Evolutionary conservation across 441 rosid genomes (phyloP), one percentile per base, ranked within the genome.

Genomic region (Adansonia rubrostipa): DNA sequence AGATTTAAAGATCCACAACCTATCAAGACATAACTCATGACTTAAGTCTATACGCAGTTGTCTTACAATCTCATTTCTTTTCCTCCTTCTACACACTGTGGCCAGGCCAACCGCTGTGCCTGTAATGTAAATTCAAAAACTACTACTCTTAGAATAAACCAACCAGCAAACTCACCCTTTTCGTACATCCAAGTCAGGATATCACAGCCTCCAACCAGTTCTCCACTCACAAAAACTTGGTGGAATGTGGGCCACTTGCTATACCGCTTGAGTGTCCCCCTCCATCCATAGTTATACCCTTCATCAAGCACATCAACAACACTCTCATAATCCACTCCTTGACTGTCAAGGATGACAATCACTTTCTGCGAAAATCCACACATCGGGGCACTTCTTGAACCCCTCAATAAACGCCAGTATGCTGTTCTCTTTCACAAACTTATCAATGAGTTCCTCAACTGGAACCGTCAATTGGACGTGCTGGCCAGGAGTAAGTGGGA

Each of bases 341-440:
- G 85, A 9, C 87, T 88, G 78, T 96, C 98, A 22, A 92, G 97
- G 74, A 93, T 93, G 70, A 90, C 90, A 3, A 93, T 67, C 6
- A 95, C 97, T 81, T 89, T 91, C 79, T 92, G 98, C 2, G 98
- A 92, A 85, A 93, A 96, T 78, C 99, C 98, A 70, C 99, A 92
- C 77, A 80, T 44, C 1, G 98, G 99, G 47, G 99, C 94, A 78
- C 91, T 85, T 84, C 97, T 88, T 0, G 98, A 89, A 51, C 99
- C 99, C 19, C 81, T 95, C 91, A 8, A 93, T 92, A 75, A 95
- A 93, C 10, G 96, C 95, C 68, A 95, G 96, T 78, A 95, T 97
- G 83, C 84, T 91, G 84, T 86, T 93, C 85, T 92, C 95, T 83
- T 93, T 93, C 45, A 95, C 97, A 81, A 95, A 82, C 76, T 71